Evolutionary conservation across 768 basidiomycete genomes (phyloP).

Genomic region (Gautieria morchelliformis): DNA sequence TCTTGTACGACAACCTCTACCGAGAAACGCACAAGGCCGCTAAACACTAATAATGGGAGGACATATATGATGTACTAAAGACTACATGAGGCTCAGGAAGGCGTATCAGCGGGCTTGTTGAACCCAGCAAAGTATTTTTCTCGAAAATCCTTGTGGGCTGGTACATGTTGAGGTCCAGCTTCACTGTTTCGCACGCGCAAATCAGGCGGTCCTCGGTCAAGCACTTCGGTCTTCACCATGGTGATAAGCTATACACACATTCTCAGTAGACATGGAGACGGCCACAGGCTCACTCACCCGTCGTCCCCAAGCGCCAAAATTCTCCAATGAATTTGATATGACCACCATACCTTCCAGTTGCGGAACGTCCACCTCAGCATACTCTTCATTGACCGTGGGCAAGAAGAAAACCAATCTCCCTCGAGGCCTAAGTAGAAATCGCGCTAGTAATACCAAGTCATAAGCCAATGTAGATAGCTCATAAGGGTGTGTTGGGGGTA

Average conservation of each 20-base stretch:
- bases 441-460: constrained; percentile 74
- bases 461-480: constrained; percentile 75
- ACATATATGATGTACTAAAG: neutral
- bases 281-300: constrained; percentile 44
- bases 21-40: constrained; percentile 15
- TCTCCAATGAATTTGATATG: constrained; percentile 81
- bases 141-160: constrained; percentile 85
- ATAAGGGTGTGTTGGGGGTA: constrained; percentile 88
- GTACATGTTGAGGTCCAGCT: constrained; percentile 34
- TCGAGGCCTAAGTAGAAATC: constrained; percentile 74
- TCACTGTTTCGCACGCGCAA: constrained; percentile 32
- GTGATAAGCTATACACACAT: constrained; percentile 69
- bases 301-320: constrained; percentile 92
- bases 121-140: constrained; percentile 85
- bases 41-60: neutral
- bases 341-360: constrained; percentile 79
- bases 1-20: constrained; percentile 70
- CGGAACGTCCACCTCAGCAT: constrained; percentile 78
- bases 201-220: constrained; percentile 33
- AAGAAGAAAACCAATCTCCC: constrained; percentile 95
- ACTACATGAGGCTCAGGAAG: neutral
- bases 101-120: constrained; percentile 30
- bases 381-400: constrained; percentile 86
- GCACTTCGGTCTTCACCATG: constrained; percentile 52
- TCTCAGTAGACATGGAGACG: constrained; percentile 2